These are phyloP conservation scores for Leavenworthia alabamica DNA, from an alignment of 345 rosid genomes.

Conservation along the genomic window DNA sequence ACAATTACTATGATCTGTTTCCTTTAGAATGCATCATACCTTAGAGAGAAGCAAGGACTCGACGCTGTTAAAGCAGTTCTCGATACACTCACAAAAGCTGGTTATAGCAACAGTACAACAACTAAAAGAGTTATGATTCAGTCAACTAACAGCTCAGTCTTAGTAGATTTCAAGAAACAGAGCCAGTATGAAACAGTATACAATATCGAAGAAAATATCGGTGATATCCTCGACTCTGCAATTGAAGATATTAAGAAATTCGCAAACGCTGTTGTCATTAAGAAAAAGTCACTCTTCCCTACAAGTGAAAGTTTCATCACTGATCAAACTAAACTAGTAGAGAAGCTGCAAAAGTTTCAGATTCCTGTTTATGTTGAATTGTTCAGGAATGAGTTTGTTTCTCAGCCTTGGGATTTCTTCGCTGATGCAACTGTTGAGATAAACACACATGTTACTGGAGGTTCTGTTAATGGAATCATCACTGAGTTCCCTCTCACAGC, in stretches of 20 bases:
- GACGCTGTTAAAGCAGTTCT: conserved; percentile 47
- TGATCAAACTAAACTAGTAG: conserved; percentile 41
- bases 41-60: conserved; percentile 50
- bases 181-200: conserved; percentile 54
- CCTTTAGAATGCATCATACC: conserved; percentile 69
- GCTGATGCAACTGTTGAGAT: conserved; percentile 74
- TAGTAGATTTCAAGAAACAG: conserved; percentile 50
- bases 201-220: conserved; percentile 50
- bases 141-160: conserved; percentile 71
- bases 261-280: conserved; percentile 62
- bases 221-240: conserved; percentile 41
- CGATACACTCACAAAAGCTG: conserved; percentile 46
- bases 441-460: conserved; percentile 38
- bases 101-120: conserved; percentile 42
- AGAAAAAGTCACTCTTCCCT: conserved; percentile 54
- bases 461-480: conserved; percentile 46
- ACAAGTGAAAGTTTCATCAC: conserved; percentile 28
- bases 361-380: conserved; percentile 59
- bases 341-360: conserved; percentile 37
- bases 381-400: conserved; percentile 74
- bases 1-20: conserved; percentile 12
- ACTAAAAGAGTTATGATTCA: conserved; percentile 65
- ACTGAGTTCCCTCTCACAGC: conserved; percentile 81
- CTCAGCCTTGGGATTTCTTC: conserved; percentile 94
- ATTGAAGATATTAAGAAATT: conserved; percentile 57